These are phyloP conservation scores for Baorangia bicolor DNA, from an alignment of 768 basidiomycete species.

Conservation along the genomic window DNA sequence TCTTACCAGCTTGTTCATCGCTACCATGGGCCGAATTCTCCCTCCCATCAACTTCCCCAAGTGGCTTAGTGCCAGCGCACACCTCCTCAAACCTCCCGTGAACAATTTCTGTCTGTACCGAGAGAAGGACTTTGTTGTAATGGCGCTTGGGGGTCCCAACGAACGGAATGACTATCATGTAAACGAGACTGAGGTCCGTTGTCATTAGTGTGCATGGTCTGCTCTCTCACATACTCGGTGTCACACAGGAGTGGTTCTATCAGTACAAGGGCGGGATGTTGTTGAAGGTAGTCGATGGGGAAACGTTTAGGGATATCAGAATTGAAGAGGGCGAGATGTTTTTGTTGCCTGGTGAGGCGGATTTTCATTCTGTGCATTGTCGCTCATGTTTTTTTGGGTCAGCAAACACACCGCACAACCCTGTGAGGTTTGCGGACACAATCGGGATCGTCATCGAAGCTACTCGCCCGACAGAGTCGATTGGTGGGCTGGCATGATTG, in stretches of 20 bases:
- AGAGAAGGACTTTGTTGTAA: slow-evolving; percentile 87
- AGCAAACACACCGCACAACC: slow-evolving; percentile 98
- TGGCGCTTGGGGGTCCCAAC: slow-evolving; percentile 96
- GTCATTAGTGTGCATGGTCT: too few relatives aligned
- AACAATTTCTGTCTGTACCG: slow-evolving; percentile 87
- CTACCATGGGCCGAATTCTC: slow-evolving; percentile 65
- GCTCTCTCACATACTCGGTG: background rate
- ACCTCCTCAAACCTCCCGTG: slow-evolving; percentile 86
- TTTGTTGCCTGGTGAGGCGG: slow-evolving; percentile 73
- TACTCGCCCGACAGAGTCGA: slow-evolving; percentile 67
- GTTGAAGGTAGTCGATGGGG: slow-evolving; percentile 80
- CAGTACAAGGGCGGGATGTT: slow-evolving; percentile 95
- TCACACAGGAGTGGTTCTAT: slow-evolving; percentile 90
- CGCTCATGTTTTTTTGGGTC: background rate
- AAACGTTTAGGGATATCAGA: slow-evolving; percentile 75
- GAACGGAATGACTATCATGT: slow-evolving; percentile 92
- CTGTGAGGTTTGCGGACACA: slow-evolving; percentile 86
- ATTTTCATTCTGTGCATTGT: background rate
- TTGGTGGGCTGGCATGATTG: slow-evolving; percentile 50
- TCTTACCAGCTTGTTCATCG: too few relatives aligned
- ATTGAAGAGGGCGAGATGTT: slow-evolving; percentile 99
- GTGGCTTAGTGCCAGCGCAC: slow-evolving; percentile 82
- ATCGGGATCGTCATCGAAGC: slow-evolving; percentile 92
- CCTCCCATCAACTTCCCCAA: slow-evolving; percentile 86
- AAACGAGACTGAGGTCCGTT: slow-evolving; percentile 84